Percentiles rank a stretch among this genome's conserved stretches.
Conservation (phyloP, 2,329 filamentous ascomycete genomes). For the Trichophyton verrucosum region DNA sequence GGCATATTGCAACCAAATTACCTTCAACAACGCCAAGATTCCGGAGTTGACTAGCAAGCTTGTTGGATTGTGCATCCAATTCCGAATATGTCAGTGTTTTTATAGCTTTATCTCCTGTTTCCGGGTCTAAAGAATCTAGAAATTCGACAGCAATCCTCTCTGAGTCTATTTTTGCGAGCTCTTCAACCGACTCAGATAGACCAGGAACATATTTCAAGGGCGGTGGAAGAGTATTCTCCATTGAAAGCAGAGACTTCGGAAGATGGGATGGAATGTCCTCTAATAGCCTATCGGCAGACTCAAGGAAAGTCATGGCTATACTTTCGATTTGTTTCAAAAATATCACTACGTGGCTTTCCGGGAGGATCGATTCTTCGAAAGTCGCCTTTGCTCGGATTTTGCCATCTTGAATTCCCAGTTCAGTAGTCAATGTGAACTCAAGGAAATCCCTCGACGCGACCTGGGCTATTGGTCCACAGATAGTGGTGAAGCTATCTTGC, state of each 20-base stretch:
- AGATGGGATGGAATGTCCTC: constrained; percentile 21
- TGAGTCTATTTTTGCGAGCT: constrained; percentile 38
- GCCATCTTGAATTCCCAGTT: constrained; percentile 52
- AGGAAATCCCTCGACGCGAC: constrained; percentile 55
- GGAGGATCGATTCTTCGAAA: constrained; percentile 43
- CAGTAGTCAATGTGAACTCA: constrained; percentile 64
- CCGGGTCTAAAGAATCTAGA: constrained; percentile 36
- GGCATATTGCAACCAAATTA: constrained; percentile 56
- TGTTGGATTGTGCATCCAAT: constrained; percentile 53
- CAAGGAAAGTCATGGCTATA: constrained; percentile 36
- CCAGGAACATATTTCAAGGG: constrained; percentile 29
- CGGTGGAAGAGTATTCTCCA: constrained; percentile 35
- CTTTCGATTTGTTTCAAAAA: constrained; percentile 51
- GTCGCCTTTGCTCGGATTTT: constrained; percentile 42
- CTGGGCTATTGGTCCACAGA: constrained; percentile 38
- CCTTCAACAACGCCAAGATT: constrained; percentile 38
- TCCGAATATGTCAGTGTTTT: constrained; percentile 49
- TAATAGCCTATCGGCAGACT: constrained; percentile 24
- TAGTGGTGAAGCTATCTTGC: constrained; percentile 47
- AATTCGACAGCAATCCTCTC: constrained; percentile 53
- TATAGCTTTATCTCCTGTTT: constrained; percentile 19
- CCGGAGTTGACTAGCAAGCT: constrained; percentile 47
- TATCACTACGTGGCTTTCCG: constrained; percentile 42
- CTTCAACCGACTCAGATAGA: constrained; percentile 45
- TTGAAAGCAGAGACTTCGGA: constrained; percentile 33